Evolutionary conservation across 2,329 filamentous ascomycete genomes (phyloP).

Genomic region (Corniculantispora saksenae): DNA sequence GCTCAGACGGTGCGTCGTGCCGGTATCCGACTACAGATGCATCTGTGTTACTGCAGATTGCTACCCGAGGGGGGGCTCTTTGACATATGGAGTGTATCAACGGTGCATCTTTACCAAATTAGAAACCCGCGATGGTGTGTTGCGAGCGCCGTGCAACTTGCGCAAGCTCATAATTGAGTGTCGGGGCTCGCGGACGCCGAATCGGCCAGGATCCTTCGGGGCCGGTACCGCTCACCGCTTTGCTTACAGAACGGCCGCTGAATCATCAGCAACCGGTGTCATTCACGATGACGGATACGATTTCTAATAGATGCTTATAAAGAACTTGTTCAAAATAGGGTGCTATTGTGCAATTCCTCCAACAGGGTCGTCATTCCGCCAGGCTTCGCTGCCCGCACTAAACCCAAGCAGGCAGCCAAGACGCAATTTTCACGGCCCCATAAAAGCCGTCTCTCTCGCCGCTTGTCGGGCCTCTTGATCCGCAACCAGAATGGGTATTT

Average conservation of each 20-base stretch:
- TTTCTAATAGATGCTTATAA: conserved; percentile 10
- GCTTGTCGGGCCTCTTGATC: not conserved
- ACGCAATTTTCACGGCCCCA: conserved; percentile 7
- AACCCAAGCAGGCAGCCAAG: conserved; percentile 19
- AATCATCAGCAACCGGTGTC: no score
- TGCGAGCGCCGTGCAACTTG: not conserved
- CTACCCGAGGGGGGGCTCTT: not conserved
- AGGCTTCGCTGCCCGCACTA: not conserved
- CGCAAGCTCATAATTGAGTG: not conserved
- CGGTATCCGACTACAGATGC: conserved; percentile 6
- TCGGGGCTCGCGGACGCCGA: not conserved
- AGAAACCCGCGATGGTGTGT: not conserved
- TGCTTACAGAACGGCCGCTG: not conserved
- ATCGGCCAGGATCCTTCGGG: not conserved
- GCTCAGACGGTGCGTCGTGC: conserved; percentile 7
- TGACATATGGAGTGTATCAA: no score
- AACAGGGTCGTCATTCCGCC: not conserved
- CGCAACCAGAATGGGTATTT: not conserved
- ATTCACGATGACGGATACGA: not conserved
- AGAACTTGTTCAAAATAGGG: not conserved
- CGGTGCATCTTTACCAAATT: not conserved
- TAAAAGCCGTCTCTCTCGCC: not conserved
- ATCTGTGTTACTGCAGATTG: not conserved
- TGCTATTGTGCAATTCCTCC: not conserved
- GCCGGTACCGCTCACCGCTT: not conserved